phyloP scores from a whole-genome alignment of 495 filamentous ascomycete species.

The Penicillium riverlandense region DNA sequence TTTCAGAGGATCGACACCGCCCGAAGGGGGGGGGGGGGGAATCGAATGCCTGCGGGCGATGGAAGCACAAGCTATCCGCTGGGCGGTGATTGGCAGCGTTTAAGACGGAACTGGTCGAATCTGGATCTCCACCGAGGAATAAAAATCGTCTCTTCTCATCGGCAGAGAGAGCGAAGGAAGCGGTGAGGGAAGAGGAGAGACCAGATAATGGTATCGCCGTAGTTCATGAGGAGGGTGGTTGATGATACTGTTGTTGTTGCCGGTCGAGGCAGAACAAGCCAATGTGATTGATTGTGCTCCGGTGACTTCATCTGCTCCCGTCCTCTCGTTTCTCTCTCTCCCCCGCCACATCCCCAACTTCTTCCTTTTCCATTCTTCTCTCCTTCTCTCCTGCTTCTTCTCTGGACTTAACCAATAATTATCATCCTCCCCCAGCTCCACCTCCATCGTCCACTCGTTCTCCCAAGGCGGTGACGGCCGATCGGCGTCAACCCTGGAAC shows the following conservation, averaged over 20 bases:
- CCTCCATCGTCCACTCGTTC: neutral
- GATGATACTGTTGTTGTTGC: too few species aligned
- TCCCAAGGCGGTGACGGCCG: slow-evolving; percentile 19
- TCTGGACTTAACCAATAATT: too few species aligned
- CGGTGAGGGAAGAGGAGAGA: too few species aligned
- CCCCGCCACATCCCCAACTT: neutral
- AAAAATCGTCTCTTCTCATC: too few species aligned
- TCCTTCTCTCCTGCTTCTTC: neutral
- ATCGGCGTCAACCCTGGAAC: slow-evolving; percentile 12
- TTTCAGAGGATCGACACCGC: too few species aligned
- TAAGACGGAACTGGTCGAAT: neutral
- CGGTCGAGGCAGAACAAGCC: too few species aligned
- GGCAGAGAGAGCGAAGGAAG: too few species aligned
- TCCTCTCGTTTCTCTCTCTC: neutral
- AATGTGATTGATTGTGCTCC: neutral
- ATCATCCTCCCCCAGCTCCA: too few species aligned
- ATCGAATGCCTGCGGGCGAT: neutral
- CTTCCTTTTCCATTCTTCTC: neutral
- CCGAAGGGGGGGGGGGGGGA: too few species aligned
- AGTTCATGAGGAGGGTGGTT: too few species aligned
- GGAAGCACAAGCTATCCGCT: neutral
- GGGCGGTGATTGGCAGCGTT: neutral
- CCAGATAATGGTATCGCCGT: too few species aligned
- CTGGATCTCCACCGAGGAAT: neutral
- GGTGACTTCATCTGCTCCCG: slow-evolving; percentile 3